A percentile compares a stretch with the other conserved stretches of the same genome.
phyloP scores from a whole-genome alignment of 140 eudicot genomes.

The Anethum foeniculum region DNA sequence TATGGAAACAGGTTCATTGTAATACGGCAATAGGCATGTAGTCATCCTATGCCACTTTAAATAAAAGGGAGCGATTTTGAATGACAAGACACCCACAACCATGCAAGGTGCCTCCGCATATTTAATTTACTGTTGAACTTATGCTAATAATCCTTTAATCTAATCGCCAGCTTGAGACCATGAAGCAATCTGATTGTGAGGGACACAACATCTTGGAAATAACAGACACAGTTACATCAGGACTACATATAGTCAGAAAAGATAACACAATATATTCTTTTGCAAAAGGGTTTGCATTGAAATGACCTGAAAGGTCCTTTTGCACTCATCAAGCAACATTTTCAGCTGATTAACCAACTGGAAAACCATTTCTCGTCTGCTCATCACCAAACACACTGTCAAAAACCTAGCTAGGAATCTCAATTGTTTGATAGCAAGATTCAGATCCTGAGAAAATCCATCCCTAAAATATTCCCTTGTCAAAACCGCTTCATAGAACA shows the following conservation, averaged over 20 bases:
- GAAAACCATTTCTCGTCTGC: slow-evolving; percentile 77
- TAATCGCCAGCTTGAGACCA: background rate
- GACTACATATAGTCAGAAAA: background rate
- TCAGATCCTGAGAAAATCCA: slow-evolving; percentile 68
- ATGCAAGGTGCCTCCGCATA: background rate
- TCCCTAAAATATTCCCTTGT: slow-evolving; percentile 91
- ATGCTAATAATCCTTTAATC: background rate
- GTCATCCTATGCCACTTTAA: background rate
- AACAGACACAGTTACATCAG: background rate
- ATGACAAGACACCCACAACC: background rate
- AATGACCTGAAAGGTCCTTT: slow-evolving; percentile 68
- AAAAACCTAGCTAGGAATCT: slow-evolving; percentile 78
- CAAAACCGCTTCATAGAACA: slow-evolving; percentile 83
- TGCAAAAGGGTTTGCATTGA: slow-evolving; percentile 1
- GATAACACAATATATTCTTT: background rate
- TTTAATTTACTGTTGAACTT: background rate
- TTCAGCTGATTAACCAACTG: slow-evolving; percentile 79
- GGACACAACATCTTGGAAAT: background rate
- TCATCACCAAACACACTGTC: slow-evolving; percentile 69
- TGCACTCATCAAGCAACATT: slow-evolving; percentile 78
- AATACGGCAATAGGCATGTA: background rate
- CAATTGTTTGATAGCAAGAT: slow-evolving; percentile 76
- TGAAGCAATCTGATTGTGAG: background rate
- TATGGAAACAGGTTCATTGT: background rate
- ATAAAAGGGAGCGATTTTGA: background rate